Evolutionary conservation across 306 rosid species (phyloP).

Genomic region (Nissolia schottii): DNA sequence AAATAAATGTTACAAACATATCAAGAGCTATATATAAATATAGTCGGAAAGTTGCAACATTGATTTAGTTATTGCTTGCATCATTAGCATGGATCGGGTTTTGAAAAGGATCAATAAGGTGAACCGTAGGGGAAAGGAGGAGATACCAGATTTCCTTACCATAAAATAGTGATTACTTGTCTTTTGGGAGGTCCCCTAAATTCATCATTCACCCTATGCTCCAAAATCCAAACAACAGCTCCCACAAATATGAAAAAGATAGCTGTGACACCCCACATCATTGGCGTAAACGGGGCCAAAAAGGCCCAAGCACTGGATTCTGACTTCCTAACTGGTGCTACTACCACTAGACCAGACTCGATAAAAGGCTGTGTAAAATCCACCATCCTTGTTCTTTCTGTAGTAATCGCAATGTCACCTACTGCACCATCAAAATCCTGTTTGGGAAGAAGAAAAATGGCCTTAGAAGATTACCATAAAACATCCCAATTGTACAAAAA

Average conservation of each 20-base stretch:
- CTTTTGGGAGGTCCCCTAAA: slow-evolving; percentile 91
- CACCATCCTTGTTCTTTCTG: slow-evolving; percentile 73
- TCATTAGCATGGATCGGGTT: neutral
- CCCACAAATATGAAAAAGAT: slow-evolving; percentile 67
- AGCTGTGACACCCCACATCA: slow-evolving; percentile 82
- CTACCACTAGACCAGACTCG: slow-evolving; percentile 92
- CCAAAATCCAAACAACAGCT: slow-evolving; percentile 88
- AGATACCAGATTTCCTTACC: slow-evolving; percentile 44
- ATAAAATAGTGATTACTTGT: slow-evolving; percentile 66
- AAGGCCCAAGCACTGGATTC: slow-evolving; percentile 84
- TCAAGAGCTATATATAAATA: neutral
- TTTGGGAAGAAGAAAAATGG: slow-evolving; percentile 22
- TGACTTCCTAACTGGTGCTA: slow-evolving; percentile 54
- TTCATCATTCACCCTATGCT: slow-evolving; percentile 85
- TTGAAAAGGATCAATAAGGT: neutral
- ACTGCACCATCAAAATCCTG: slow-evolving; percentile 81
- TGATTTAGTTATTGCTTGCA: neutral
- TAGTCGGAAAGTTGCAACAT: neutral
- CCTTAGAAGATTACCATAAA: slow-evolving; percentile 20
- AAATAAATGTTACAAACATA: slow-evolving; percentile 9
- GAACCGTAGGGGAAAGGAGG: neutral
- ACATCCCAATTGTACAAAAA: slow-evolving; percentile 7
- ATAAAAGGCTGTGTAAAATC: slow-evolving; percentile 93
- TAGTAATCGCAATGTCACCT: slow-evolving; percentile 86
- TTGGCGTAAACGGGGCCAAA: slow-evolving; percentile 65